Conservation (phyloP, 805 yeast species). For the Candida wancherniae region DNA sequence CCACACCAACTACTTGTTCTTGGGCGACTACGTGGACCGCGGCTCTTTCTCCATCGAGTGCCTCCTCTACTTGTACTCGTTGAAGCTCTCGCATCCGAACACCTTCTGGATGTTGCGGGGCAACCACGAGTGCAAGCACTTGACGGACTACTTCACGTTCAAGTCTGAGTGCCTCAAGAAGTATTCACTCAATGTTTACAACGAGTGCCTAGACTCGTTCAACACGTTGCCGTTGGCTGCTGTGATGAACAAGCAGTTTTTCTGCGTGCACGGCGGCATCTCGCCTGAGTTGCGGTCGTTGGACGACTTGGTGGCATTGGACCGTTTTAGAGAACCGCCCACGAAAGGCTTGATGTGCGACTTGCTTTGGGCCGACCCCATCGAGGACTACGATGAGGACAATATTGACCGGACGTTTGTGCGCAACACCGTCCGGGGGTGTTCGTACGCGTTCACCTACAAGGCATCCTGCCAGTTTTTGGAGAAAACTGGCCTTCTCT, state of each 20-base stretch:
- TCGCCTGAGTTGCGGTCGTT: conserved; percentile 76
- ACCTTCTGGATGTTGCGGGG: conserved; percentile 84
- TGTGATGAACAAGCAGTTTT: conserved; percentile 86
- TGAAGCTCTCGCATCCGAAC: conserved; percentile 70
- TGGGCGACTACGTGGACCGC: conserved; percentile 95
- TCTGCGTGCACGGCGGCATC: conserved; percentile 95
- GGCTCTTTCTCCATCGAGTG: conserved; percentile 89
- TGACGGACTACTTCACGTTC: conserved; percentile 92
- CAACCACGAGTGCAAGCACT: conserved; percentile 90
- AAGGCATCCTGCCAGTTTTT: conserved; percentile 76
- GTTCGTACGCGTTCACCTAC: conserved; percentile 86
- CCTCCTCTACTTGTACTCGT: conserved; percentile 65
- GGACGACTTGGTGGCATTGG: conserved; percentile 61
- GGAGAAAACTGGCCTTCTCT: conserved; percentile 69
- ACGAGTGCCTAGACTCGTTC: conserved; percentile 71
- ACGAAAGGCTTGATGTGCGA: conserved; percentile 93
- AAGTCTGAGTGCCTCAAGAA: conserved; percentile 86
- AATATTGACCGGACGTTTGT: conserved; percentile 45
- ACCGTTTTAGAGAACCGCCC: conserved; percentile 90
- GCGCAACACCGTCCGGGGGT: conserved; percentile 78
- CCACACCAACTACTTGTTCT: conserved; percentile 69
- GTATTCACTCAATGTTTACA: conserved; percentile 61
- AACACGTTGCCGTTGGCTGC: conserved; percentile 90
- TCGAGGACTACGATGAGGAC: conserved; percentile 74
- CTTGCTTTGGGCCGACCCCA: conserved; percentile 92